Evolutionary conservation across 192 early-diverging fungal species (phyloP).

Genomic region (Chytriomyces hyalinus): DNA sequence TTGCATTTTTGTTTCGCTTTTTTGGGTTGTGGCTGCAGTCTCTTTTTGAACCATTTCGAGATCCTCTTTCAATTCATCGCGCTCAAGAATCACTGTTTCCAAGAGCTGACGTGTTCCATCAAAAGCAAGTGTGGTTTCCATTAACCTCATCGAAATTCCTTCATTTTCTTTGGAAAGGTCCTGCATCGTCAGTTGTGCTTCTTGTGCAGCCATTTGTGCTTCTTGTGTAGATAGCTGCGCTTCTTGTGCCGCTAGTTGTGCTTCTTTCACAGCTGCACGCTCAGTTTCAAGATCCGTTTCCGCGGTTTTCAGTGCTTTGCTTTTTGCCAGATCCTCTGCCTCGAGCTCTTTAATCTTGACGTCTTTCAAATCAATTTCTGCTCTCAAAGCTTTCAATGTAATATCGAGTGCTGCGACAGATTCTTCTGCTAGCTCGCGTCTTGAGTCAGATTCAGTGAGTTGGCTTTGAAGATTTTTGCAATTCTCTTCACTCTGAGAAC

Average conservation of each 20-base stretch:
- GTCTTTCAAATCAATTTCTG: background rate
- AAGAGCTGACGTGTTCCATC: background rate
- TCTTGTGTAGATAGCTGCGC: background rate
- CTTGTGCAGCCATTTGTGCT: background rate
- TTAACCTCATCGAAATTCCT: background rate
- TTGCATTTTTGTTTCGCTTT: background rate
- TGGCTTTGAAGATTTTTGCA: too few species aligned
- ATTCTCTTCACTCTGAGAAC: too few species aligned
- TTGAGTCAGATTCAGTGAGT: background rate
- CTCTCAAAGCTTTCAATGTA: background rate
- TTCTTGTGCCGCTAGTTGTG: background rate
- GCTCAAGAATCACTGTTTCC: background rate
- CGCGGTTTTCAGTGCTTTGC: too few species aligned
- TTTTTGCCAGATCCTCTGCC: too few species aligned
- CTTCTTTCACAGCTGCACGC: background rate
- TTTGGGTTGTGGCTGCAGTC: background rate
- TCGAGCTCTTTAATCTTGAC: background rate
- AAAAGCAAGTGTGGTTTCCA: background rate
- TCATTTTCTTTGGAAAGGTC: background rate
- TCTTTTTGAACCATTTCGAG: background rate
- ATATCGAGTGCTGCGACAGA: background rate
- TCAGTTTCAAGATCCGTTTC: too few species aligned
- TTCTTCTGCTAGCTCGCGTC: background rate
- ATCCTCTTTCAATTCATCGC: background rate
- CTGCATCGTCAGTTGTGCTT: background rate